A percentile compares a stretch with the other conserved stretches of the same genome.
These are phyloP conservation scores for Lasiodiplodia hormozganensis DNA, from an alignment of 2,329 filamentous ascomycete species.

Conservation along the genomic window DNA sequence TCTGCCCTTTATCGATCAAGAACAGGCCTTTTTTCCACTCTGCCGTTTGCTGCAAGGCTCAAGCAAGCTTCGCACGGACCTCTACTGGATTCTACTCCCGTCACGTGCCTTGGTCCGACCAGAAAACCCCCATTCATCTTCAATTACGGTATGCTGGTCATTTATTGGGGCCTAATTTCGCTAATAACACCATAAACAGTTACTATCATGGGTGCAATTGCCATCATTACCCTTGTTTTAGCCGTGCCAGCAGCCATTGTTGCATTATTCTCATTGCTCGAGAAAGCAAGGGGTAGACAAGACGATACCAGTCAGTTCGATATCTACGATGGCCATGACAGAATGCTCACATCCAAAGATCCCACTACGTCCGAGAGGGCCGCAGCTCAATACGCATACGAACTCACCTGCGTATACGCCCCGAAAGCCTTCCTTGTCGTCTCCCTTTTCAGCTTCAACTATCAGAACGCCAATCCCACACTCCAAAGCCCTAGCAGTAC, in stretches of 20 bases:
- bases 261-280: neutral
- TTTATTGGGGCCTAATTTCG: neutral
- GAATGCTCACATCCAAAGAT: too few species aligned
- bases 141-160: neutral
- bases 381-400: neutral
- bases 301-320: neutral
- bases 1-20: too few species aligned
- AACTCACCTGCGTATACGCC: neutral
- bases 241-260: neutral
- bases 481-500: too few species aligned
- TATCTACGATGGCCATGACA: too few species aligned
- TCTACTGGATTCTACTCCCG: too few species aligned
- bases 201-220: neutral
- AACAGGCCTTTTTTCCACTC: too few species aligned
- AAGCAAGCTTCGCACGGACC: too few species aligned
- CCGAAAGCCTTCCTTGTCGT: neutral
- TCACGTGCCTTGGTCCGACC: too few species aligned
- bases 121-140: too few species aligned
- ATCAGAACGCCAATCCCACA: neutral
- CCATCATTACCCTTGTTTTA: neutral
- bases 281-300: neutral
- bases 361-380: neutral
- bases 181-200: neutral
- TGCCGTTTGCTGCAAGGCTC: too few species aligned
- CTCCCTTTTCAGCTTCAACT: neutral